These are phyloP conservation scores for Verticillium tricorpus DNA, from an alignment of 2,329 filamentous ascomycete genomes.

Conservation along the genomic window DNA sequence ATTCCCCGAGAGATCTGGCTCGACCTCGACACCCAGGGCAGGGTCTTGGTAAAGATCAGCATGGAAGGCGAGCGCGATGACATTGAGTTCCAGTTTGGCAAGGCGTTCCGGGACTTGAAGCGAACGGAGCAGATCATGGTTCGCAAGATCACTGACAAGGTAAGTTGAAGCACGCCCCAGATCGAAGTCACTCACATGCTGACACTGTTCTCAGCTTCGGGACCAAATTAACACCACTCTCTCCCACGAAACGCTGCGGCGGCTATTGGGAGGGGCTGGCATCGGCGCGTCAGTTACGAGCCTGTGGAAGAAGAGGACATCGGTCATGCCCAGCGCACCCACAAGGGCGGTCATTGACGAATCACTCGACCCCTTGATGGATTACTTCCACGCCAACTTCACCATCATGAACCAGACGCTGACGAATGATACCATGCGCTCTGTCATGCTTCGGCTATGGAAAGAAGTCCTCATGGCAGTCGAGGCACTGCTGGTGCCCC, in stretches of 20 bases:
- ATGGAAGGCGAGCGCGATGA: constrained; percentile 99
- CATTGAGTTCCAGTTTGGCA: constrained; percentile 97
- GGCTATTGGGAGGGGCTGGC: constrained; percentile 66
- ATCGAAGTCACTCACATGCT: not conserved
- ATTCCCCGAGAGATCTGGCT: constrained; percentile 96
- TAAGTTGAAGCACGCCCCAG: constrained; percentile 28
- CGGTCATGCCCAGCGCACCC: constrained; percentile 46
- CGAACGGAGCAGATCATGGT: constrained; percentile 98
- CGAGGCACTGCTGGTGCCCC: constrained; percentile 84
- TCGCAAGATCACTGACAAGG: constrained; percentile 95
- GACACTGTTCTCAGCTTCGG: constrained; percentile 63
- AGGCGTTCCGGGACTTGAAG: constrained; percentile 92
- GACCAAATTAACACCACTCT: constrained; percentile 88
- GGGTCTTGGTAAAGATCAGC: constrained; percentile 82
- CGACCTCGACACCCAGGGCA: constrained; percentile 91
- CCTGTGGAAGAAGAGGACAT: constrained; percentile 58
- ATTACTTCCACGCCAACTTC: constrained; percentile 98
- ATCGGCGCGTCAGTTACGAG: constrained; percentile 69
- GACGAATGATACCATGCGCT: constrained; percentile 93
- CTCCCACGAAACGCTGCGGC: constrained; percentile 74
- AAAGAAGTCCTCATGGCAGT: constrained; percentile 94
- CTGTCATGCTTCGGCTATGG: constrained; percentile 97
- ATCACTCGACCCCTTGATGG: constrained; percentile 78
- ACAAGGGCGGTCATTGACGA: constrained; percentile 73
- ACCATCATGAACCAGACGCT: constrained; percentile 97